Evolutionary conservation across 345 rosid species (phyloP).

Genomic region (Erucastrum elatum): DNA sequence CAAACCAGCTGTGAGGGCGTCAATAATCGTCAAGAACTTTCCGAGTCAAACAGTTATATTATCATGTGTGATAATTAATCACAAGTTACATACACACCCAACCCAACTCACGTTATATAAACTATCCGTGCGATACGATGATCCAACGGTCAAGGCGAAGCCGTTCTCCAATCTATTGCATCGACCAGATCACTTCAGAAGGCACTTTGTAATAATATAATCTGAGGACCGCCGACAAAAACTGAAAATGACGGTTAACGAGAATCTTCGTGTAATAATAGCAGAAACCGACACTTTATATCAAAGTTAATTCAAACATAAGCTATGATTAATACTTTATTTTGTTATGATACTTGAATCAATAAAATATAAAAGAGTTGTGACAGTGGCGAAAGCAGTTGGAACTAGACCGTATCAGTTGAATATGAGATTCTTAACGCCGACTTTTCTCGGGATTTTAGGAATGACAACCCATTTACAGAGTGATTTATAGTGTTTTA

Average conservation of each 20-base stretch:
- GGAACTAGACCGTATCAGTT: conserved; percentile 35
- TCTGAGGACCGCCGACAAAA: conserved; percentile 33
- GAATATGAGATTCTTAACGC: conserved; percentile 31
- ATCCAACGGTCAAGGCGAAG: conserved; percentile 22
- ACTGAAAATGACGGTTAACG: conserved; percentile 43
- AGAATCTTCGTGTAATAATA: conserved; percentile 40
- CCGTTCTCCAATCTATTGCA: neutral
- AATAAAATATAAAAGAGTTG: conserved; percentile 31
- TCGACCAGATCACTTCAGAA: conserved; percentile 23
- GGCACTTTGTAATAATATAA: conserved; percentile 23
- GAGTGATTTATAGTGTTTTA: conserved; percentile 22
- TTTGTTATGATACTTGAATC: neutral
- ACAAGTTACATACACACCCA: neutral
- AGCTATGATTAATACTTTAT: conserved; percentile 28
- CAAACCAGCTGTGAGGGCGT: neutral
- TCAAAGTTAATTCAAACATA: conserved; percentile 43
- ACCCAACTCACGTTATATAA: neutral
- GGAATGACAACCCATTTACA: conserved; percentile 42
- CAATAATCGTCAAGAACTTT: conserved; percentile 1
- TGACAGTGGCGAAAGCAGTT: conserved; percentile 33
- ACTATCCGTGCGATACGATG: conserved; percentile 16
- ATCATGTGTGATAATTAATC: conserved; percentile 8
- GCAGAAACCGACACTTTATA: conserved; percentile 42
- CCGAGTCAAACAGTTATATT: conserved; percentile 11
- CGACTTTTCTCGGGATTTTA: conserved; percentile 43